phyloP scores from a whole-genome alignment of 192 early-diverging fungal genomes.

The Diversispora eburnea region DNA sequence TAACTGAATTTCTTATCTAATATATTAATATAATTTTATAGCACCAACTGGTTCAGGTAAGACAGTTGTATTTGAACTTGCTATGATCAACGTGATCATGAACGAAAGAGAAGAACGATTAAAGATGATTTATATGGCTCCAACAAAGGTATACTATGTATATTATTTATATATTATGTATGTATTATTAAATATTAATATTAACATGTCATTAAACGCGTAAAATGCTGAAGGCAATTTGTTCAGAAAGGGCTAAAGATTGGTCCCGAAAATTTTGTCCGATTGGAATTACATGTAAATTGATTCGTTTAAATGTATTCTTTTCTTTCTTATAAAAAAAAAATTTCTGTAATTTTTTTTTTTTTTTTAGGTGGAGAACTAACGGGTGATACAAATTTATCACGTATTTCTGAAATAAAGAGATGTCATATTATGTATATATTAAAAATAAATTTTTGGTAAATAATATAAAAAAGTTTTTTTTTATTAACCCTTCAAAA shows the following conservation, averaged over 20 bases:
- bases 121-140: constrained; percentile 70
- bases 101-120: constrained; percentile 11
- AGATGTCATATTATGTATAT: constrained; percentile 35
- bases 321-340: constrained; percentile 11
- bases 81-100: constrained; percentile 33
- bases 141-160: constrained; percentile 45
- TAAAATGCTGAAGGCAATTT: constrained; percentile 43
- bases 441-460: neutral
- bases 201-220: neutral
- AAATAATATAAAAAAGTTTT: neutral
- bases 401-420: constrained; percentile 44
- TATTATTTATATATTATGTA: neutral
- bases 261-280: constrained; percentile 57
- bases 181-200: neutral
- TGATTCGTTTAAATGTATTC: neutral
- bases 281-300: constrained; percentile 46
- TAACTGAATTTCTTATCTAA: constrained; percentile 4
- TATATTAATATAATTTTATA: constrained; percentile 2
- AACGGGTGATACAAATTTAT: constrained; percentile 62
- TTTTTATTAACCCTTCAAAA: neutral
- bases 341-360: neutral
- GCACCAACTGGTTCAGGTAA: constrained; percentile 74
- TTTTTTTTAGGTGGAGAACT: constrained; percentile 51
- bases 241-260: constrained; percentile 55
- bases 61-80: constrained; percentile 62